These are phyloP conservation scores for Chytriomyces sp. DNA, from an alignment of 192 early-diverging fungal genomes.

Conservation along the genomic window DNA sequence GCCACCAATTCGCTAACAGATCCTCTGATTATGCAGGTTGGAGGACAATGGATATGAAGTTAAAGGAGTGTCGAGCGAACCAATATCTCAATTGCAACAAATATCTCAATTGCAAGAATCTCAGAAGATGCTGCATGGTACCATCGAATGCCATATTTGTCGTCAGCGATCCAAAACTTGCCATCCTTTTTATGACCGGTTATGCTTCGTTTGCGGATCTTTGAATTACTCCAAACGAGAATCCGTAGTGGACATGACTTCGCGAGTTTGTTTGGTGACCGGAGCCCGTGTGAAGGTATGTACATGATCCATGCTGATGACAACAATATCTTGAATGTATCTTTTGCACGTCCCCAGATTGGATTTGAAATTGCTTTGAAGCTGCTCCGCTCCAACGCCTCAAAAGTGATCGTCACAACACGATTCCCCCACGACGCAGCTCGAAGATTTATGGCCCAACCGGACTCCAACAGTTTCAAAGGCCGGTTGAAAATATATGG, in stretches of 20 bases:
- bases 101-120: neutral
- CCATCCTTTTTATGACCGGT: constrained; percentile 57
- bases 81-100: neutral
- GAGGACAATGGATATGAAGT: too few species aligned
- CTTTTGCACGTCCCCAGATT: constrained; percentile 30
- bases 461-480: constrained; percentile 40
- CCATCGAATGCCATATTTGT: constrained; percentile 49
- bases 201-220: constrained; percentile 52
- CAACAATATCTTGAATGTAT: neutral
- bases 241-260: constrained; percentile 44
- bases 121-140: constrained; percentile 34
- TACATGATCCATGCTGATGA: neutral
- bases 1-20: too few species aligned
- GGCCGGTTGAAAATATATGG: constrained; percentile 52
- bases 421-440: constrained; percentile 57
- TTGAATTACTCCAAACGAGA: constrained; percentile 52
- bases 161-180: constrained; percentile 33
- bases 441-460: constrained; percentile 45
- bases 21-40: too few species aligned
- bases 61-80: neutral
- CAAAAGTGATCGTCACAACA: constrained; percentile 55
- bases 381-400: constrained; percentile 49
- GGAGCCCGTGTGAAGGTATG: constrained; percentile 52
- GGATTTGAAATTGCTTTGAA: constrained; percentile 57
- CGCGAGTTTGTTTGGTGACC: constrained; percentile 54